Evolutionary conservation across 176 grass and related monocot genomes (phyloP), one percentile per base, ranked within the genome.

Genomic region (Aegilops bicornis): DNA sequence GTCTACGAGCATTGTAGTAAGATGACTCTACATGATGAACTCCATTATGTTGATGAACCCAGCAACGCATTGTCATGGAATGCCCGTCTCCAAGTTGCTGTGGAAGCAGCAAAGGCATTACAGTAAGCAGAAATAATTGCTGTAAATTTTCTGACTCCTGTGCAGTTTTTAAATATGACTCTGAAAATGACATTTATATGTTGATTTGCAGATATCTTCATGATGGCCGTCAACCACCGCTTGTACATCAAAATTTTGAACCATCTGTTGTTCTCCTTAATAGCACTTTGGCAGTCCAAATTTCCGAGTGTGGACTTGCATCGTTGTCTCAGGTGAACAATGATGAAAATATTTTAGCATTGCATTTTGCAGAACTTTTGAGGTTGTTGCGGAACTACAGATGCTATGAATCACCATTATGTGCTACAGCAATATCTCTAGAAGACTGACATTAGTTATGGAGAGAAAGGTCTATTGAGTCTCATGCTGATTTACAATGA

Each of bases 231-330:
- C 90, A 92, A 91, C 92, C 89, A 83, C 88, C 87, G 48, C 71
- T 91, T 87, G 88, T 91, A 79, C 97, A 99, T 75, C 90, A 94
- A 69, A 93, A 93, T 89, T 99, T 99, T 73, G 92, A 96, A 81
- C 94, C 94, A 70, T 87, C 82, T 35, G 76, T 92, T 82, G 77
- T 96, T 93, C 94, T 97, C 29, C 82, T 99, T 75, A 89, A 99
- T 78, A 89, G 85, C 80, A 87, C 90, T 43, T 86, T 97, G 67
- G 83, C 86, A 16, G 94, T 96, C 39, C 85, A 93, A 81, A 79
- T 99, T 90, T 91, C 87, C 15, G 94, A 90, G 84, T 96, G 90
- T 87, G 97, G 94, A 37, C 87, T 99, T 73, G 89, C 90, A 73
- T 82, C 63, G 12, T 82, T 94, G 50, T 84, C 92, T 82, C 92